phyloP scores from a whole-genome alignment of 2,329 filamentous ascomycete genomes.

The Xylariaceae sp. region DNA sequence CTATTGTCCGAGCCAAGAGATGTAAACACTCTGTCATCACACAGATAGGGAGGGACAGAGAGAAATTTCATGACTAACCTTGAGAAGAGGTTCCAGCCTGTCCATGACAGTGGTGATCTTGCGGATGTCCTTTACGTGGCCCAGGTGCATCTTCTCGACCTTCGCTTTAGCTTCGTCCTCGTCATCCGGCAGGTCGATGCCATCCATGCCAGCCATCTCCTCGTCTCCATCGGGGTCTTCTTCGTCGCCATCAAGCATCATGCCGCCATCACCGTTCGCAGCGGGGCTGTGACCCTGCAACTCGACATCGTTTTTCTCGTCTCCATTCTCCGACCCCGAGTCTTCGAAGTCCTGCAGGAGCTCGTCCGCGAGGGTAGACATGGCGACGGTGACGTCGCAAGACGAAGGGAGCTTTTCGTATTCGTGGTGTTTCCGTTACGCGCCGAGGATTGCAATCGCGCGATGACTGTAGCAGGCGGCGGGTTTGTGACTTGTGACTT shows the following conservation, averaged over 20 bases:
- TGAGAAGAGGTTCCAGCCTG: conserved; percentile 69
- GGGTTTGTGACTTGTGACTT: too few relatives aligned
- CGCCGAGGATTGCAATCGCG: too few relatives aligned
- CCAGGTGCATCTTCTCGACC: conserved; percentile 75
- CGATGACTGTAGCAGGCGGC: too few relatives aligned
- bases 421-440: too few relatives aligned
- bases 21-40: conserved; percentile 52
- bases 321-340: conserved; percentile 68
- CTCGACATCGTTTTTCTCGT: conserved; percentile 43
- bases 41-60: conserved; percentile 11
- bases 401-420: too few relatives aligned
- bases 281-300: conserved; percentile 37
- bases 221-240: conserved; percentile 56
- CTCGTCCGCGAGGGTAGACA: conserved; percentile 91
- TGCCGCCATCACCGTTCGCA: conserved; percentile 32
- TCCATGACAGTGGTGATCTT: conserved; percentile 76
- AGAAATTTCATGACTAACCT: conserved; percentile 52
- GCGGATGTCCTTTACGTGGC: conserved; percentile 66
- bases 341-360: conserved; percentile 88
- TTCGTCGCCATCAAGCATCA: conserved; percentile 54
- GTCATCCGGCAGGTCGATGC: conserved; percentile 39
- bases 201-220: conserved; percentile 41
- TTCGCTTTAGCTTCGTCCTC: conserved; percentile 65
- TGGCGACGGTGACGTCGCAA: too few relatives aligned
- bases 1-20: conserved; percentile 48